These are phyloP conservation scores for Solanum sejunctum DNA, from an alignment of 257 asterid species.

Conservation along the genomic window DNA sequence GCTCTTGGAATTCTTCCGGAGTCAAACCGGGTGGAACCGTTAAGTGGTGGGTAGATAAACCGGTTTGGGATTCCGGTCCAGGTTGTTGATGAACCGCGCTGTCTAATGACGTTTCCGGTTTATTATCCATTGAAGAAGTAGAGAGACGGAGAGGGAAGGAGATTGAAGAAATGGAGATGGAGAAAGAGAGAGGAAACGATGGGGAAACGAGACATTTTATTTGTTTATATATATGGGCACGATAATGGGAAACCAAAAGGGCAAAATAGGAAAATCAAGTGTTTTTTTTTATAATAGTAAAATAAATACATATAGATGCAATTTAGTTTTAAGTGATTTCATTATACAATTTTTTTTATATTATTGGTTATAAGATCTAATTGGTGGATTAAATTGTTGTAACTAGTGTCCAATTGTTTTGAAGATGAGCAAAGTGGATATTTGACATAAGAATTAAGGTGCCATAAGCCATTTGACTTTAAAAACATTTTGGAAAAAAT, in stretches of 20 bases:
- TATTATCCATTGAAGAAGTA: neutral
- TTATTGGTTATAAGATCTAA: neutral
- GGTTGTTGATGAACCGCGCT: neutral
- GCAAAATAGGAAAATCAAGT: neutral
- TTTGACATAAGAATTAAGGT: too few species aligned
- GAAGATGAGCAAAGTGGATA: too few species aligned
- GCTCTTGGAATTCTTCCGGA: constrained; percentile 50
- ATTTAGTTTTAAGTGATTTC: too few species aligned
- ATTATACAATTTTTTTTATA: too few species aligned
- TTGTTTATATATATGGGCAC: neutral
- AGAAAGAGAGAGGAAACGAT: neutral
- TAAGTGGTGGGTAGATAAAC: neutral
- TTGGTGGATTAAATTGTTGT: neutral
- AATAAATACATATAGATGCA: neutral
- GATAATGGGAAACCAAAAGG: neutral
- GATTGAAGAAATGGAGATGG: neutral
- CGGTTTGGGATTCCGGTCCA: neutral
- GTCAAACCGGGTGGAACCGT: constrained; percentile 36
- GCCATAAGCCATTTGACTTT: too few species aligned
- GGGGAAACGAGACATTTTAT: neutral
- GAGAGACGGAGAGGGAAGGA: neutral
- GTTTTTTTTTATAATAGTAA: neutral
- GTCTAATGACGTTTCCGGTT: neutral
- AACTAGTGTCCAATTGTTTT: too few species aligned
- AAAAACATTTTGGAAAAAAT: too few species aligned